Conservation (phyloP, 2,329 filamentous ascomycete species). For the Sporothrix euskadiensis region DNA sequence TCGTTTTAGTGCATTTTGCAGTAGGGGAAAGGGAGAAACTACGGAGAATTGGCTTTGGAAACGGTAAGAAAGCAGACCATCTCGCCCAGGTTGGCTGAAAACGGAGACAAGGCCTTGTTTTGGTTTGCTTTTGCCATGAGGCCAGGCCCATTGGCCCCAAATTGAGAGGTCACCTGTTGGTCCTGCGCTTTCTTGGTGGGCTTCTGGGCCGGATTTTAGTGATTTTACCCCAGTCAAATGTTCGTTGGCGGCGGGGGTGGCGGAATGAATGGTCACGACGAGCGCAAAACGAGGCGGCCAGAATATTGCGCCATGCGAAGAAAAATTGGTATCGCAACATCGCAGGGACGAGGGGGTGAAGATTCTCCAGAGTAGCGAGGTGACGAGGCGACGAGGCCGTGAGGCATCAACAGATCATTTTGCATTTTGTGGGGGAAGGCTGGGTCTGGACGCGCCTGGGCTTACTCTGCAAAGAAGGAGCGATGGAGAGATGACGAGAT, state of each 20-base stretch:
- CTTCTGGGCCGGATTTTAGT: background rate
- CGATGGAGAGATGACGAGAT: background rate
- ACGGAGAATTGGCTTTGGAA: background rate
- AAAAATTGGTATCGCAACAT: background rate
- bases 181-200: background rate
- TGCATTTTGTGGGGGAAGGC: background rate
- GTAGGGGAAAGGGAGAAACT: background rate
- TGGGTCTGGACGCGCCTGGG: background rate
- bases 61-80: background rate
- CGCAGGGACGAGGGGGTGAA: background rate
- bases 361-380: background rate
- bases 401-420: background rate
- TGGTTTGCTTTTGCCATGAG: background rate
- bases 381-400: background rate
- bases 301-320: background rate
- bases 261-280: background rate
- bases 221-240: background rate
- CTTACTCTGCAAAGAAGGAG: background rate
- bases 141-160: background rate
- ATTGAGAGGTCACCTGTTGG: slow-evolving; percentile 6
- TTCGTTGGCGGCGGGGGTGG: slow-evolving; percentile 4
- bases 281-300: background rate
- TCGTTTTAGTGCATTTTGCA: background rate
- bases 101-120: background rate
- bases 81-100: background rate